Percentiles rank a stretch among this genome's conserved stretches.
These are phyloP conservation scores for Akanthomyces uredinophilus DNA, from an alignment of 2,329 filamentous ascomycete genomes.

Conservation along the genomic window DNA sequence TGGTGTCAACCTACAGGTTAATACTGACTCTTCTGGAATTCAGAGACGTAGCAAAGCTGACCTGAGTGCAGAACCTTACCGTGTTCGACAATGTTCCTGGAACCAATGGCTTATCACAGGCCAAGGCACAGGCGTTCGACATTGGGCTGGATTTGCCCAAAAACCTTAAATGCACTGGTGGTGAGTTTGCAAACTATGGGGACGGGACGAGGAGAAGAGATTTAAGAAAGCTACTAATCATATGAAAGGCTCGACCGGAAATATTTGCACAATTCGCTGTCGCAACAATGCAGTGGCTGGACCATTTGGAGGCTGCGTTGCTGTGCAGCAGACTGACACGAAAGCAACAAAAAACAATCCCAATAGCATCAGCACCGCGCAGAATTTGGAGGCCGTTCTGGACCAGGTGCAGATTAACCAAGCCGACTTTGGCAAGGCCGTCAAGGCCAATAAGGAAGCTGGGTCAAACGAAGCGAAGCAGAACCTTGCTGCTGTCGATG, in stretches of 20 bases:
- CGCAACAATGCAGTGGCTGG: conserved; percentile 53
- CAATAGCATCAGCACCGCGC: conserved; percentile 38
- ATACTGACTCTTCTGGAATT: not conserved
- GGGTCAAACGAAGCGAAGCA: conserved; percentile 25
- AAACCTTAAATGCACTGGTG: conserved; percentile 44
- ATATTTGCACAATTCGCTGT: conserved; percentile 55
- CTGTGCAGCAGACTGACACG: conserved; percentile 35
- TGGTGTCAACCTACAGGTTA: conserved; percentile 19
- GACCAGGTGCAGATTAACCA: conserved; percentile 47
- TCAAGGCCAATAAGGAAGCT: conserved; percentile 40
- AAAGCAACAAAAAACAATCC: not conserved
- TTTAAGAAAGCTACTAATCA: not conserved
- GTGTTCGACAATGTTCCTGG: conserved; percentile 57
- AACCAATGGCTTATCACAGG: conserved; percentile 51
- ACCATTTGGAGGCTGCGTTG: conserved; percentile 54
- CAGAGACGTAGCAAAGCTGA: not conserved
- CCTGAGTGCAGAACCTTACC: conserved; percentile 31
- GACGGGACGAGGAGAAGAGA: too few species aligned
- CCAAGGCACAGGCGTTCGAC: conserved; percentile 50
- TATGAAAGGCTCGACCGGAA: conserved; percentile 45
- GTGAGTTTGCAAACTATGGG: conserved; percentile 27
- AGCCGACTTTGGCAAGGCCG: conserved; percentile 39
- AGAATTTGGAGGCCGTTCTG: conserved; percentile 39
- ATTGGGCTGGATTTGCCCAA: conserved; percentile 50
- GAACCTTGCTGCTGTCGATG: conserved; percentile 35